A percentile compares a stretch with the other conserved stretches of the same genome.
These are phyloP conservation scores for Paecilomyces sp. DNA, from an alignment of 2,329 filamentous ascomycete genomes.

Conservation along the genomic window DNA sequence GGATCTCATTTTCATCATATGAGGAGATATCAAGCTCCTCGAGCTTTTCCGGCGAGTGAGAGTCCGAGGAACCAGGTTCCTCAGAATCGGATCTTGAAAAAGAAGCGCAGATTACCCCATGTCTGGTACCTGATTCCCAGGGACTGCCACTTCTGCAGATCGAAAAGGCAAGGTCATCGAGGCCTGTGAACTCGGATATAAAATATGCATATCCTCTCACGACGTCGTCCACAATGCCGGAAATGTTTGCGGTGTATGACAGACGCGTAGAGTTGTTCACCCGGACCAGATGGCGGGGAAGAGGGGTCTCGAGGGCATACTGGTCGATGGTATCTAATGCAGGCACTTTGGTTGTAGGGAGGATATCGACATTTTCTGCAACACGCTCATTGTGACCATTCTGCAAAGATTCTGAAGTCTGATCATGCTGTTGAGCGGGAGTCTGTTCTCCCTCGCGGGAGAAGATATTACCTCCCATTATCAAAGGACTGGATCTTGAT, in stretches of 20 bases:
- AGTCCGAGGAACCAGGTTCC: not conserved
- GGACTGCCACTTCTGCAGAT: conserved; percentile 4
- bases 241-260: conserved; percentile 4
- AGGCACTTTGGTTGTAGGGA: conserved; percentile 18
- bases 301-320: conserved; percentile 10
- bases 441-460: conserved; percentile 6
- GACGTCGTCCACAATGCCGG: conserved; percentile 8
- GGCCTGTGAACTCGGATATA: conserved; percentile 15
- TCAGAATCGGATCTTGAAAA: conserved; percentile 3
- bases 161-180: conserved; percentile 18
- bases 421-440: not conserved
- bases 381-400: not conserved
- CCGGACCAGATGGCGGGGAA: conserved; percentile 1
- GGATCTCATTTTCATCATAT: conserved; percentile 11
- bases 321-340: conserved; percentile 18
- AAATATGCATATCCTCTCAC: conserved; percentile 18
- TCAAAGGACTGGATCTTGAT: not conserved
- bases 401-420: not conserved
- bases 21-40: conserved; percentile 8
- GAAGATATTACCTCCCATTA: not conserved
- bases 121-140: conserved; percentile 3
- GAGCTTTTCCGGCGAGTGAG: conserved; percentile 1
- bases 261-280: conserved; percentile 9
- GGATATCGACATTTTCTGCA: not conserved
- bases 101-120: conserved; percentile 8